Conservation (phyloP, 176 grass and related monocot species). For the Ensete glaucum region DNA sequence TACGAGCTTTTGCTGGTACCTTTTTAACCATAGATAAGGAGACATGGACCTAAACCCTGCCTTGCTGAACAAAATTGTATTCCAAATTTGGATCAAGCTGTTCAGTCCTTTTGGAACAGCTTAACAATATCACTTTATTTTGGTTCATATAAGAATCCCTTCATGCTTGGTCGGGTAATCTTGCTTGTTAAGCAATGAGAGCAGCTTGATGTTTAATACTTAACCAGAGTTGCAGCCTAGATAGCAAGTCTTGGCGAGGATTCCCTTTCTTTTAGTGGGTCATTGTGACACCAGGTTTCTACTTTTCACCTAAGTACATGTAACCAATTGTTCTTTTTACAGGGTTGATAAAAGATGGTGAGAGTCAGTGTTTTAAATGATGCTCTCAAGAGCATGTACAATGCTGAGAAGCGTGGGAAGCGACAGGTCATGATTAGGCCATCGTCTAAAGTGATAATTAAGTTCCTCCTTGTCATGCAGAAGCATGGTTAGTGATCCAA, state of each 20-base stretch:
- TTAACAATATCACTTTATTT: too few relatives aligned
- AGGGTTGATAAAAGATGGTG: slow-evolving; percentile 48
- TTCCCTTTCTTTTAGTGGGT: too few relatives aligned
- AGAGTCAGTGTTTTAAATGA: slow-evolving; percentile 64
- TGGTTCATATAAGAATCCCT: too few relatives aligned
- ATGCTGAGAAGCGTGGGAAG: slow-evolving; percentile 67
- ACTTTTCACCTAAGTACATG: background rate
- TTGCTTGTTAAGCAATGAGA: too few relatives aligned
- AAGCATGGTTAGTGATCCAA: slow-evolving; percentile 35
- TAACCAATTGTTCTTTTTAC: background rate
- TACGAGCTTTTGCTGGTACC: too few relatives aligned
- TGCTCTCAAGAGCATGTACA: slow-evolving; percentile 77
- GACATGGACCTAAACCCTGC: too few relatives aligned
- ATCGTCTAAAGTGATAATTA: slow-evolving; percentile 63
- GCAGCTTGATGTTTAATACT: background rate
- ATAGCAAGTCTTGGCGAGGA: background rate
- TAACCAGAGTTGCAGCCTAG: background rate
- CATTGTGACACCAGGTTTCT: too few relatives aligned
- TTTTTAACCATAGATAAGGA: too few relatives aligned
- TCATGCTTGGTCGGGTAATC: too few relatives aligned
- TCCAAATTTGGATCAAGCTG: too few relatives aligned
- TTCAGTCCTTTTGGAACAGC: too few relatives aligned
- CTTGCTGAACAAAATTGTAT: too few relatives aligned
- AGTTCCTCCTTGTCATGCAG: slow-evolving; percentile 70
- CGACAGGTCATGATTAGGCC: slow-evolving; percentile 60